Evolutionary conservation across 805 yeast genomes (phyloP).

Genomic region (Nakazawaea peltata): DNA sequence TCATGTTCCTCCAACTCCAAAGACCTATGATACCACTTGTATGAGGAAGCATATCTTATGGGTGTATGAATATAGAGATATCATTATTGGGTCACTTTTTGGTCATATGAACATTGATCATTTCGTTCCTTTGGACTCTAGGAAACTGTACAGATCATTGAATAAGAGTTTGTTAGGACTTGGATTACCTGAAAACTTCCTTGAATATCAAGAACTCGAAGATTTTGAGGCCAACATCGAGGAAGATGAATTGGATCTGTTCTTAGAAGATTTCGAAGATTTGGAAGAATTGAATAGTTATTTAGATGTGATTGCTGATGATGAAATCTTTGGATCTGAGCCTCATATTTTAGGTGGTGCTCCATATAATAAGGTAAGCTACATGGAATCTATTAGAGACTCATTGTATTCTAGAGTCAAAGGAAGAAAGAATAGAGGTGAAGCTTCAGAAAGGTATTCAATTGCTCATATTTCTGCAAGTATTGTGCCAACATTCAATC

Average conservation of each 20-base stretch:
- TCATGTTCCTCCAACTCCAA: constrained; percentile 82
- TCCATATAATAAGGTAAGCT: constrained; percentile 58
- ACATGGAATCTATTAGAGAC: constrained; percentile 52
- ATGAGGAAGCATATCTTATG: constrained; percentile 70
- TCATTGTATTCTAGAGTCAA: constrained; percentile 41
- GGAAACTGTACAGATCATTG: constrained; percentile 53
- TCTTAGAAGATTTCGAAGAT: constrained; percentile 15
- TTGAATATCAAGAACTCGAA: constrained; percentile 5
- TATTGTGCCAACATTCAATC: constrained; percentile 78
- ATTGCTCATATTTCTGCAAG: constrained; percentile 66
- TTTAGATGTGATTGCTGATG: constrained; percentile 9
- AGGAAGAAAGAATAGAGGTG: constrained; percentile 34
- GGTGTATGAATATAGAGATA: constrained; percentile 77
- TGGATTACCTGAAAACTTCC: constrained; percentile 16
- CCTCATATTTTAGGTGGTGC: constrained; percentile 48
- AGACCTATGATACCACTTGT: constrained; percentile 69
- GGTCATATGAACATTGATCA: constrained; percentile 93
- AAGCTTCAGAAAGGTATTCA: constrained; percentile 49
- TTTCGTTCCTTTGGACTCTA: constrained; percentile 68
- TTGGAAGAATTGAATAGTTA: constrained; percentile 15
- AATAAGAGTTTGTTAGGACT: constrained; percentile 12
- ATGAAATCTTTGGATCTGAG: constrained; percentile 26
- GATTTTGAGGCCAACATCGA: constrained; percentile 11
- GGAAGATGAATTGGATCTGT: constrained; percentile 18
- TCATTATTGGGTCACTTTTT: constrained; percentile 73